Conservation (phyloP, 23 red algal species). For the Pyropia haitanensis region DNA sequence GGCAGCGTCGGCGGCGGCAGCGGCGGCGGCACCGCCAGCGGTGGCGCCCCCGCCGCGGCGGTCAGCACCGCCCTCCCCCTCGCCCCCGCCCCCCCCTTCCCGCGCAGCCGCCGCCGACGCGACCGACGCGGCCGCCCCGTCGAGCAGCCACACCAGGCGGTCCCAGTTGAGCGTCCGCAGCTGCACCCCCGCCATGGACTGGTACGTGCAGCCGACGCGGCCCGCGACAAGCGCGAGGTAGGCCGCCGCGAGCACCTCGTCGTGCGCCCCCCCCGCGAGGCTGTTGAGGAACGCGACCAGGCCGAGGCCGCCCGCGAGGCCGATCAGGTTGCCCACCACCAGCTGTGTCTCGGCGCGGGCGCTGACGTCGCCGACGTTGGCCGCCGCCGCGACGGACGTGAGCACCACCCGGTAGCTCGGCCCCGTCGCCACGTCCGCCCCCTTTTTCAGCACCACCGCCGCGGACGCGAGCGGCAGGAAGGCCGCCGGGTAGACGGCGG, state of each 20-base stretch:
- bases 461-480: slow-evolving; percentile 66
- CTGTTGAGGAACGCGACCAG: slow-evolving; percentile 21
- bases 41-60: too few relatives aligned
- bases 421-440: slow-evolving; percentile 53
- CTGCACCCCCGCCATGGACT: slow-evolving; percentile 38
- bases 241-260: slow-evolving; percentile 8
- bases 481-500: slow-evolving; percentile 26
- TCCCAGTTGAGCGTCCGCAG: slow-evolving; percentile 79
- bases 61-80: too few relatives aligned
- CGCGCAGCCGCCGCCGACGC: too few relatives aligned
- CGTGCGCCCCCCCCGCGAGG: slow-evolving; percentile 14
- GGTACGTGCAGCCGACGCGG: slow-evolving; percentile 61
- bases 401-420: slow-evolving; percentile 72
- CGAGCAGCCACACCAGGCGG: slow-evolving; percentile 26
- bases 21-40: too few relatives aligned
- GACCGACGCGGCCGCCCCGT: not conserved
- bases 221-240: slow-evolving; percentile 29
- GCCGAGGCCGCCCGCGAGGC: slow-evolving; percentile 45
- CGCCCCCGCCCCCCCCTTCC: too few relatives aligned
- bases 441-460: slow-evolving; percentile 46
- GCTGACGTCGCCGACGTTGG: slow-evolving; percentile 83
- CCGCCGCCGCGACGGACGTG: slow-evolving; percentile 36
- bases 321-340: slow-evolving; percentile 65
- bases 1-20: too few relatives aligned
- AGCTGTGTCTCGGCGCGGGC: slow-evolving; percentile 66